Percentiles rank a stretch among this genome's conserved stretches.
These are phyloP conservation scores for Lachnellula suecica DNA, from an alignment of 2,329 filamentous ascomycete genomes.

Conservation along the genomic window DNA sequence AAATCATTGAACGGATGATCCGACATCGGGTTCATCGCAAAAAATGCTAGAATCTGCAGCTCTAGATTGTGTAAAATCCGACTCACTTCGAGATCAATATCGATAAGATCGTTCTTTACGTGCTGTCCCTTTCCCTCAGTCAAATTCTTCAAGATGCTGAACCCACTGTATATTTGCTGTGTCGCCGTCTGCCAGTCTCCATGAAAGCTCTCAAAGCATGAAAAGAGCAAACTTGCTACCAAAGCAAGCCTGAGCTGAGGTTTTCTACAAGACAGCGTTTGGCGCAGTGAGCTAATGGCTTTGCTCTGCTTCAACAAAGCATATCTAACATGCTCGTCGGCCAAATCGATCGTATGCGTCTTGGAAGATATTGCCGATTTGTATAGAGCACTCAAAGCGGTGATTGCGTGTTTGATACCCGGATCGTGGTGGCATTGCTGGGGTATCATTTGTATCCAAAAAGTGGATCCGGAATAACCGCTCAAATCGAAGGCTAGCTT, in stretches of 20 bases:
- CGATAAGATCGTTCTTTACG: slow-evolving; percentile 7
- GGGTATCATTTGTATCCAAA: slow-evolving; percentile 61
- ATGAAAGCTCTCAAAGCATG: slow-evolving; percentile 65
- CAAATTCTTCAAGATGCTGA: slow-evolving; percentile 13
- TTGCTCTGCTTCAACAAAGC: slow-evolving; percentile 38
- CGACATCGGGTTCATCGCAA: slow-evolving; percentile 17
- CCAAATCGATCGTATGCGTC: slow-evolving; percentile 15
- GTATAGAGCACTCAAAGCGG: slow-evolving; percentile 63
- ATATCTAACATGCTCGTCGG: slow-evolving; percentile 22
- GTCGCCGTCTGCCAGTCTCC: slow-evolving; percentile 40
- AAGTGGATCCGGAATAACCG: slow-evolving; percentile 62
- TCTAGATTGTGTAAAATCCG: slow-evolving; percentile 11
- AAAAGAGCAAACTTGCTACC: slow-evolving; percentile 60
- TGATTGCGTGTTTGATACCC: slow-evolving; percentile 60
- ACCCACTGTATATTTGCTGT: slow-evolving; percentile 18
- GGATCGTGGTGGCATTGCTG: slow-evolving; percentile 60
- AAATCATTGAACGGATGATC: slow-evolving; percentile 10
- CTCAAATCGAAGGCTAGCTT: slow-evolving; percentile 15
- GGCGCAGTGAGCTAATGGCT: slow-evolving; percentile 45
- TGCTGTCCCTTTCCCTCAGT: slow-evolving; percentile 9
- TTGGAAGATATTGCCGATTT: slow-evolving; percentile 51
- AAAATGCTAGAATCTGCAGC: slow-evolving; percentile 16
- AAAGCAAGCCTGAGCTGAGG: slow-evolving; percentile 44
- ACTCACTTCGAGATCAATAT: slow-evolving; percentile 12
- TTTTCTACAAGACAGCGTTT: slow-evolving; percentile 12